phyloP scores from a whole-genome alignment of 148 eudicot species.

The Cornus florida region DNA sequence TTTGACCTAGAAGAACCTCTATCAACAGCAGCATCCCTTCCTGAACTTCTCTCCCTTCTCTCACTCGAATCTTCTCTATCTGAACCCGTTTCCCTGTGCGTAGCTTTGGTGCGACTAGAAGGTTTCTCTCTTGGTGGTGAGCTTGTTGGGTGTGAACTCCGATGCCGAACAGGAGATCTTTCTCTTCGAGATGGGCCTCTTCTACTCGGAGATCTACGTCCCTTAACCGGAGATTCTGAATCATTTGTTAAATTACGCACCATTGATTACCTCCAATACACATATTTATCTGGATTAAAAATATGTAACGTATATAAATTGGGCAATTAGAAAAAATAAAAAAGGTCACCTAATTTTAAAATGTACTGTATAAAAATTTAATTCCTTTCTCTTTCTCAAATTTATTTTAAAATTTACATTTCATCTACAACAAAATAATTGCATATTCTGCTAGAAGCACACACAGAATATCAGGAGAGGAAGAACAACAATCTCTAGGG shows the following conservation, averaged over 20 bases:
- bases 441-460: too few relatives aligned
- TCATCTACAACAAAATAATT: too few relatives aligned
- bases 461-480: too few relatives aligned
- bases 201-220: conserved; percentile 44
- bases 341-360: too few relatives aligned
- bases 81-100: conserved; percentile 47
- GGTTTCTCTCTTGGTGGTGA: conserved; percentile 52
- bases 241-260: conserved; percentile 47
- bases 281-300: conserved; percentile 35
- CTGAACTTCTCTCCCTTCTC: conserved; percentile 46
- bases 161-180: conserved; percentile 61
- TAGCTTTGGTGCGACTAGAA: conserved; percentile 33
- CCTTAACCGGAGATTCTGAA: conserved; percentile 58
- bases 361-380: too few relatives aligned
- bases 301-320: background rate
- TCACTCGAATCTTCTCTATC: conserved; percentile 36
- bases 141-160: conserved; percentile 52
- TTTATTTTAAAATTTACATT: too few relatives aligned
- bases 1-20: conserved; percentile 58
- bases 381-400: too few relatives aligned
- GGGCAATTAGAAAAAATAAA: background rate
- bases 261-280: conserved; percentile 37
- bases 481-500: too few relatives aligned
- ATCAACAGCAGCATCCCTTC: conserved; percentile 50
- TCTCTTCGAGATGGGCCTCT: conserved; percentile 71